Base-by-base conservation (phyloP, 495 filamentous ascomycete genomes). In the Eremomyces bilateralis region DNA sequence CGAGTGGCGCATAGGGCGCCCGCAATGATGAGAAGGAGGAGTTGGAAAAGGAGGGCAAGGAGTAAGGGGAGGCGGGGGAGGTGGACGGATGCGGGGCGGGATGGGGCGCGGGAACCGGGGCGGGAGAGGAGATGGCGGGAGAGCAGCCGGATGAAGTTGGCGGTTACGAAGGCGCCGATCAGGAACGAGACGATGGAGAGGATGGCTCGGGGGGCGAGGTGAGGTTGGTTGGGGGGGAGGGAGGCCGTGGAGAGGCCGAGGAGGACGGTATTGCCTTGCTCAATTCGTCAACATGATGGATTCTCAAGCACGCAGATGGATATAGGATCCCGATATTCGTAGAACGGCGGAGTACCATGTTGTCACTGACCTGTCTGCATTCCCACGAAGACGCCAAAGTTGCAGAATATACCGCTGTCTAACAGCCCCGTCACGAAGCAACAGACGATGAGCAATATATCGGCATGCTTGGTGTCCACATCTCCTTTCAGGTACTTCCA, bases 41-140 rank as follows among this genome's bases (percentile, higher is more conserved):
- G 52, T 42, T 79, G 73, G 1, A 65, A n/a, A 27, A 66, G 35
- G 54, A 76, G 77, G 3, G 64, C 71, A 28, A 53, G 27, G 33
- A 62, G 55, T 20, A 73, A 58, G 3, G 62, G 67, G 35, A 55
- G 53, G 39, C 69, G 64, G n/a, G 34, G 31, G 25, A 39, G 33
- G 32, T 29, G n/a, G 27, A 29, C 34, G 39, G 37, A 18, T 42
- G 20, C 6, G 35, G 42, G 33, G 19, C 35, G 39, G 17, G 42
- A 28, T 52, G 27, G 33, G 61, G 55, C 20, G 73, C 58, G 3
- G 62, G 67, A 35, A 55, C 54, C 38, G 69, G 64, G n/a, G 34
- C 30, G 25, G 37, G 33, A 28, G n/a, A n/a, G n/a, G n/a, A n/a
- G n/a, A n/a, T 34, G 16, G 30, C 17, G 12, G 15, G 13, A n/a